Percentiles rank a stretch among this genome's conserved stretches.
phyloP scores from a whole-genome alignment of 495 filamentous ascomycete species.

The Xylaria sp. region DNA sequence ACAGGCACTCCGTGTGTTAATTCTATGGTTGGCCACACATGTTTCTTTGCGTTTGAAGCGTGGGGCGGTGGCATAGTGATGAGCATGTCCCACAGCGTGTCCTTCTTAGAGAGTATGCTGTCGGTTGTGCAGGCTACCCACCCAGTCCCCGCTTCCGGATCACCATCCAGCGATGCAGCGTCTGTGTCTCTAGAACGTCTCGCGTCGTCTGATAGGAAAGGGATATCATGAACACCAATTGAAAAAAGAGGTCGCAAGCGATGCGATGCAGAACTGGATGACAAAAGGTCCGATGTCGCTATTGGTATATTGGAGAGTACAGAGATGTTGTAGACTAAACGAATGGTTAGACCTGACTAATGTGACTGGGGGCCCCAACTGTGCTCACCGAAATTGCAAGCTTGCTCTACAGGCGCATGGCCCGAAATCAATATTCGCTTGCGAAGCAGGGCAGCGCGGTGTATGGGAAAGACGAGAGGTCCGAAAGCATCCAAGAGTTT shows the following conservation, averaged over 20 bases:
- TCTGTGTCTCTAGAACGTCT: constrained; percentile 43
- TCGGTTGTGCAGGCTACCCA: constrained; percentile 98
- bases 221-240: constrained; percentile 91
- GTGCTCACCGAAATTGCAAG: constrained; percentile 84
- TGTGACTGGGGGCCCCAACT: not conserved
- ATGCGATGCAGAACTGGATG: constrained; percentile 62
- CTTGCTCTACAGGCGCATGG: constrained; percentile 81
- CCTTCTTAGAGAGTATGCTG: constrained; percentile 84
- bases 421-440: constrained; percentile 87
- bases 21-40: constrained; percentile 78
- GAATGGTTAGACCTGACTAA: constrained; percentile 17
- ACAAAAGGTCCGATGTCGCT: constrained; percentile 68
- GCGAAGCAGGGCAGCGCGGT: constrained; percentile 85
- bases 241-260: constrained; percentile 87
- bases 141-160: constrained; percentile 63
- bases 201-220: constrained; percentile 67
- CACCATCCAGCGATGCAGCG: constrained; percentile 27
- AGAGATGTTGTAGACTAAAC: constrained; percentile 88
- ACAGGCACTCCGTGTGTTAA: constrained; percentile 64
- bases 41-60: constrained; percentile 58
- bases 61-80: constrained; percentile 76
- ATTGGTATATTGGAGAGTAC: constrained; percentile 79
- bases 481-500: constrained; percentile 82
- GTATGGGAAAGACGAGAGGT: constrained; percentile 87
- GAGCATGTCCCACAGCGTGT: constrained; percentile 84